A percentile compares a stretch with the other conserved stretches of the same genome.
Conservation (phyloP, 176 grass and related monocot species). For the Raddia guianensis region DNA sequence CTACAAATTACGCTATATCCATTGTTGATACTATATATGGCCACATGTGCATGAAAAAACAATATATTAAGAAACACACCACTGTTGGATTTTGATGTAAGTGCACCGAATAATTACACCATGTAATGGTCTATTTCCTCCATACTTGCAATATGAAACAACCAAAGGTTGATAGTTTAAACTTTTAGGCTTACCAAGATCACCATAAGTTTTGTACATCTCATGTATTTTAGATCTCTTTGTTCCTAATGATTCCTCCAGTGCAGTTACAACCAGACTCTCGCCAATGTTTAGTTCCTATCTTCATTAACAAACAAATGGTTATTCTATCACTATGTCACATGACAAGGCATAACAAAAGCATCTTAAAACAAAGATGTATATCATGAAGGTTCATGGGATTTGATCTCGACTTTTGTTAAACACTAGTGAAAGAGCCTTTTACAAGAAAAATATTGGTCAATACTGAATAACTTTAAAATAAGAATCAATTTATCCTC, state of each 20-base stretch:
- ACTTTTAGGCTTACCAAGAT: constrained; percentile 71
- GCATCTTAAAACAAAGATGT: constrained; percentile 11
- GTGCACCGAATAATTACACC: background rate
- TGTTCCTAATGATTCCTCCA: constrained; percentile 80
- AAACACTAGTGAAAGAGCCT: background rate
- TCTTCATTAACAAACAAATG: constrained; percentile 58
- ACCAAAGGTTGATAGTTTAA: constrained; percentile 22
- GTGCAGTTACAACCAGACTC: constrained; percentile 69
- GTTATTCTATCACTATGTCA: constrained; percentile 32
- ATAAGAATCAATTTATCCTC: constrained; percentile 17
- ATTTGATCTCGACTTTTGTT: background rate
- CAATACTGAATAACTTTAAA: constrained; percentile 22
- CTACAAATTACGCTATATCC: constrained; percentile 49
- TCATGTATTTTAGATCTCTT: constrained; percentile 91
- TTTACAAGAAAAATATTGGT: constrained; percentile 6
- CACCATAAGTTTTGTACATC: constrained; percentile 84
- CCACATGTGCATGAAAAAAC: constrained; percentile 28
- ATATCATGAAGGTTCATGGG: background rate
- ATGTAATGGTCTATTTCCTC: constrained; percentile 6
- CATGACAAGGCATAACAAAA: constrained; percentile 33
- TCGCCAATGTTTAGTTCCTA: constrained; percentile 98
- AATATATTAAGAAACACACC: constrained; percentile 33
- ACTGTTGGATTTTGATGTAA: background rate
- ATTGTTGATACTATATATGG: constrained; percentile 29
- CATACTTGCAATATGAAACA: constrained; percentile 39